Base-by-base conservation (phyloP, 495 filamentous ascomycete genomes). In the Mytilinidion resinicola region DNA sequence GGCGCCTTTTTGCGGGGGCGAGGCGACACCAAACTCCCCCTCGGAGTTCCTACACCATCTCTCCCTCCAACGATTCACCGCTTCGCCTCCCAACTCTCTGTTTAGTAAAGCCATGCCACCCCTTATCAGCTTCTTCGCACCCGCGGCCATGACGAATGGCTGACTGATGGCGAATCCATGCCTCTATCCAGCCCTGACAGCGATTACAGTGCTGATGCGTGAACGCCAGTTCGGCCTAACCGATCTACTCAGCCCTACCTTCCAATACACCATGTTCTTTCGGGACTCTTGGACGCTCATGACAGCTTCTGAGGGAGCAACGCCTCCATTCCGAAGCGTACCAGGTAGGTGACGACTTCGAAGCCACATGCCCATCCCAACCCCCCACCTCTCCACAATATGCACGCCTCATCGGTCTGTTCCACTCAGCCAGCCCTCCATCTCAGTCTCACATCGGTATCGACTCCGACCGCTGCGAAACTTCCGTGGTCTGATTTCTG, bases 111-210 rank as follows among this genome's bases (percentile, higher is more conserved):
- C 21, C 62, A 19, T 38, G 53, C 54, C 62, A 30, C 20, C 42
- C 15, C 20, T 51, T 56, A 52, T 41, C 61, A 51, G 60, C 57
- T 30, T 58, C 57, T 50, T 65, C 62, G 59, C 58, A 39, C 55
- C 37, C 39, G 0, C 14, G 17, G 41, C 55, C 59, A 5, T 20
- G 25, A 21, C 15, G 25, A 46, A 11, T n/a, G n/a, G 55, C 58
- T 65, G 58, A 61, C 58, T 59, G 62, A 59, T 55, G 54, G 21
- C 51, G 53, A 50, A 57, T 53, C 21, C 21, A 17, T 47, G 19
- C 51, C 9, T 39, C 51, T 35, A 19, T n/a, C 11, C 58, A 48
- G 9, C 57, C 36, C 33, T 55, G 10, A 39, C 14, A 30, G 25
- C 14, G 38, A 11, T 55, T 9, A 39, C 25, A 34, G 20, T 56